Percentiles rank a stretch among this genome's conserved stretches.
These are phyloP conservation scores for Tephrocybe sp. DNA, from an alignment of 768 basidiomycete genomes.

Conservation along the genomic window DNA sequence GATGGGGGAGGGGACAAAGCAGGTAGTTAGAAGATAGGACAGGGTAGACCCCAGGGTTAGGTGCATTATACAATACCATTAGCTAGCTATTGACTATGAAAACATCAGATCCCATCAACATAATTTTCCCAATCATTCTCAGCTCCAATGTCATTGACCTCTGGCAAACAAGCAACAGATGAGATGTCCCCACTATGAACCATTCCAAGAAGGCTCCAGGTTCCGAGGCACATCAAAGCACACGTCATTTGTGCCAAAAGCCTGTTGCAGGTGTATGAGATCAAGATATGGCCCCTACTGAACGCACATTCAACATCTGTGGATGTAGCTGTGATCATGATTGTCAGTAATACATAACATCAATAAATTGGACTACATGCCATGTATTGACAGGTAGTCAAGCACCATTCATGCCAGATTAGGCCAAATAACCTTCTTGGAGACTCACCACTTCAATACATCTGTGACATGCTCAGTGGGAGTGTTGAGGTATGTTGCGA, in stretches of 20 bases:
- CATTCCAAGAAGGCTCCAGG: slow-evolving; percentile 25
- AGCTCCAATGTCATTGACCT: no score
- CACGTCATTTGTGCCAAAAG: slow-evolving; percentile 25
- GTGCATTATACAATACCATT: no score
- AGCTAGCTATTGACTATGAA: no score
- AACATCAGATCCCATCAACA: no score
- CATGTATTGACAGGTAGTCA: slow-evolving; percentile 4
- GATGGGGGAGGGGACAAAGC: no score
- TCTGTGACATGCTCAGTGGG: slow-evolving; percentile 19
- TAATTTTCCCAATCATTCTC: no score
- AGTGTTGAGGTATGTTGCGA: slow-evolving; percentile 24
- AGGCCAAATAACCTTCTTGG: neutral
- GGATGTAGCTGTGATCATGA: neutral
- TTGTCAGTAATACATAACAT: neutral
- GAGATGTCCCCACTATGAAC: no score
- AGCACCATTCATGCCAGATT: slow-evolving; percentile 4
- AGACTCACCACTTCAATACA: slow-evolving; percentile 4
- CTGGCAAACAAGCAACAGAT: no score
- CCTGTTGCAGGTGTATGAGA: slow-evolving; percentile 24
- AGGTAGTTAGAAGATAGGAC: no score
- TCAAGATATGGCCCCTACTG: slow-evolving; percentile 24
- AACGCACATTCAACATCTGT: slow-evolving; percentile 2
- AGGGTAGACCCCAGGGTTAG: no score
- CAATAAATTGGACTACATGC: neutral
- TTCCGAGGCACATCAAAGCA: slow-evolving; percentile 29